Base-by-base conservation (phyloP, 768 basidiomycete species). In the Calocybe cyanea region DNA sequence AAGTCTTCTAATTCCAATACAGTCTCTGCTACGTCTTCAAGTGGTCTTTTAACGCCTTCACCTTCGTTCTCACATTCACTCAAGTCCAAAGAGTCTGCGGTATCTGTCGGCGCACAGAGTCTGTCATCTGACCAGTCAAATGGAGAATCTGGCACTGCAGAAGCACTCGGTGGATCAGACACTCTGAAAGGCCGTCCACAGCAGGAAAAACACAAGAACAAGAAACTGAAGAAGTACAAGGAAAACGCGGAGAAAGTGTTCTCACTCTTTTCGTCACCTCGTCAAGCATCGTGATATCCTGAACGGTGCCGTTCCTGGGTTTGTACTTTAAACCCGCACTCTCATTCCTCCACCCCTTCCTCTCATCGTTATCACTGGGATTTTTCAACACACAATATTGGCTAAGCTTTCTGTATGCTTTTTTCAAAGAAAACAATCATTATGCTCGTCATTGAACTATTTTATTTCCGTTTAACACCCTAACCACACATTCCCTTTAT, bases 211-310 rank as follows among this genome's bases (percentile, higher is more conserved):
- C 69, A 70, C 50, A 83, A 77, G 77, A 81, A 63, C 58, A 87
- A 79, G 71, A 90, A 85, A 65, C 63, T 88, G 64, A 87, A 84
- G 74, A 89, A 83, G 68, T 87, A 88, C 70, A 91, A 90, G 68
- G 83, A 89, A 59, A 85, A 83, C 50, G 87, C 89, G 2, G 88
- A 90, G 71, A 91, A 91, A 53, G 77, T 92, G 45, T 73, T 92
- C 47, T 87, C 87, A 24, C 69, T 92, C 52, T 91, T 92, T 63
- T 83, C 84, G 34, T 79, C 85, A 20, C 83, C 85, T 49, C 84
- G 77, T 47, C 77, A 75, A 57, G 58, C 62, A 38, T 63, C 58
- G 52, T 60, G 50, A 53, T 45, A 44, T 36, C 35, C 36, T 45
- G 28, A 33, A 46, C 30, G 21, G 24, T 24, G 36, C 32, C 46